Evolutionary conservation across 2,329 filamentous ascomycete genomes (phyloP).

Genomic region (Aspergillus alliaceus): DNA sequence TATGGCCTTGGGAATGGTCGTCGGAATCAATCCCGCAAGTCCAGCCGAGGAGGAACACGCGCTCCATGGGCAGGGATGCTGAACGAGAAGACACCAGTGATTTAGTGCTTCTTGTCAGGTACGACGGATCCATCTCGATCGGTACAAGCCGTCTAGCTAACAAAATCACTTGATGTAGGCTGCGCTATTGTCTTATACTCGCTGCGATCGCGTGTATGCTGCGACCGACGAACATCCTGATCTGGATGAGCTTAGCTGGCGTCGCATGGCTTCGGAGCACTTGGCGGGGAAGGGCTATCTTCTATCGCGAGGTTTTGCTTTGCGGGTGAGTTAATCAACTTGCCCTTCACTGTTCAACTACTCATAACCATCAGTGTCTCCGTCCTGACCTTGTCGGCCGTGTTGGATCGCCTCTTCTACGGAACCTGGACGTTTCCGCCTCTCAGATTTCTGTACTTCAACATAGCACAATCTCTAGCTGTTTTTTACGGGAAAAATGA

Average conservation of each 20-base stretch:
- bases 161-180: slow-evolving; percentile 36
- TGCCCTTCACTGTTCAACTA: not conserved
- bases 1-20: slow-evolving; percentile 83
- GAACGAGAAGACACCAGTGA: not conserved
- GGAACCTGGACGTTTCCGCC: slow-evolving; percentile 85
- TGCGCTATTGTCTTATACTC: slow-evolving; percentile 67
- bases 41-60: slow-evolving; percentile 2
- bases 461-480: slow-evolving; percentile 81
- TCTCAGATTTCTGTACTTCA: slow-evolving; percentile 84
- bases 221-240: slow-evolving; percentile 82
- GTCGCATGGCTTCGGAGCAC: slow-evolving; percentile 50
- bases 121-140: slow-evolving; percentile 3
- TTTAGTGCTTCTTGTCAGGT: slow-evolving; percentile 24
- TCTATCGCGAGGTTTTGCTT: slow-evolving; percentile 64
- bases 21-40: slow-evolving; percentile 42
- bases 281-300: slow-evolving; percentile 47
- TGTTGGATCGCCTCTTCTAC: slow-evolving; percentile 78
- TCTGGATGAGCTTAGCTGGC: slow-evolving; percentile 72
- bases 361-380: slow-evolving; percentile 43
- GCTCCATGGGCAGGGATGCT: not conserved
- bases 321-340: slow-evolving; percentile 49
- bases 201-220: slow-evolving; percentile 82
- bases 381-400: slow-evolving; percentile 62
- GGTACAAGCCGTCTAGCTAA: not conserved
- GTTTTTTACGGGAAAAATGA: slow-evolving; percentile 91